Base-by-base conservation (phyloP, 495 filamentous ascomycete genomes). In the Podospora appendiculata region DNA sequence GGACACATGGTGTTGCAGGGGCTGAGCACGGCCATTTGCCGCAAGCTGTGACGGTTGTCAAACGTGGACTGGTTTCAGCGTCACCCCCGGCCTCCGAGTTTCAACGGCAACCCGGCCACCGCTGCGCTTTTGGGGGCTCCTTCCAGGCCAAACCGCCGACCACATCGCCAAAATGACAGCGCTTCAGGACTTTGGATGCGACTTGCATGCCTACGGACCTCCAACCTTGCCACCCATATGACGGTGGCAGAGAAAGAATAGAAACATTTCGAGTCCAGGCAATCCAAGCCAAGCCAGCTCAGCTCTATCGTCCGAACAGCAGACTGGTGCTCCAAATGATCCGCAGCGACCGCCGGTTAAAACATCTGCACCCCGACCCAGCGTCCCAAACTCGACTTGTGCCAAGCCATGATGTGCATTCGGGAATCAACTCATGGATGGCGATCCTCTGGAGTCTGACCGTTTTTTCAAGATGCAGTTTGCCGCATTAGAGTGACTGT, bases 51-150 rank as follows among this genome's bases (percentile, higher is more conserved):
- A 66, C 63, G 53, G 41, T 54, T 53, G 40, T 61, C 60, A 63
- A 64, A 66, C 63, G 42, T 14, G 25, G 45, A 47, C 47, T 16
- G 39, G 63, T 66, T 66, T 66, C 63, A 66, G 44, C 51, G 45
- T 45, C 51, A 25, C 45, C 50, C 16, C 17, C 18, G 17, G n/a
- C 41, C 41, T 19, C 14, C 36, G 10, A 38, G 36, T 38, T 38
- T 25, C 25, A 25, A 25, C 25, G 25, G 25, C 25, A 25, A 25
- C 25, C 25, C 25, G 25, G 5, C 25, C 25, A 25, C 25, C 25
- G 25, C 25, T 25, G 25, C 25, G 25, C 25, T 25, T 25, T 25
- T 25, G 2, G 25, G 2, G 25, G 25, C 25, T 25, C 25, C 25
- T 25, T 25, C 25, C 25, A 25, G 25, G 25, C 25, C 25, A 25